Evolutionary conservation across 2,329 filamentous ascomycete species (phyloP), one percentile per base, ranked within the genome.

Genomic region (Aureobasidium subglaciale): DNA sequence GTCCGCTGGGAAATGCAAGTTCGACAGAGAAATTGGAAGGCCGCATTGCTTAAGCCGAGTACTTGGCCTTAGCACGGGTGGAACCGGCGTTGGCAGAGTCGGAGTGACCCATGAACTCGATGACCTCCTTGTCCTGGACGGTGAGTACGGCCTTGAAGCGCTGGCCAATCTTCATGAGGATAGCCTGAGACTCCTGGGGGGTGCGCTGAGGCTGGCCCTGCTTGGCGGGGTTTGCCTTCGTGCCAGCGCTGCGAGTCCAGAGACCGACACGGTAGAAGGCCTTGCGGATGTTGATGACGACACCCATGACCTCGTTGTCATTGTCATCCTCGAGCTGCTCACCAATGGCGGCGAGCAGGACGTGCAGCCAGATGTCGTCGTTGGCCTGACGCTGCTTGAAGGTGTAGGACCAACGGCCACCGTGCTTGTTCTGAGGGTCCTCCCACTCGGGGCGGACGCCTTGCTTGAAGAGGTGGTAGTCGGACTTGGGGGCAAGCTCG

Each of bases 381-480:
- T 92, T 88, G 70, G 96, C 82, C 63, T 79, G 83, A 83, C 96
- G 96, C 65, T 96, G 90, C 79, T 95, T 95, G 85, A 96, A 96
- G 68, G 89, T 87, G 77, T 95, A 97, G 24, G 92, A 91, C 93
- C 93, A 99, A 76, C 96, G 96, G 75, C 93, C 93, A 65, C 93
- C 93, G 72, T 97, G 90, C 82, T 97, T 99, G 80, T 99, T 99
- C 78, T 97, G 90, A 24, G 84, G 80, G 71, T 99, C 93, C 75
- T 99, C 93, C 93, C 93, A 99, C 76, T 99, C 95, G 32, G 93
- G 93, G 61, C 93, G 89, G 60, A 99, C 89, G 62, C 91, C 91
- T 66, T 86, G 87, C 80, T 99, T 99, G 87, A 99, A 99, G 41
- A 99, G 87, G 70, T 99, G 95, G 77, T 99, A 99, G 73, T 99